Evolutionary conservation across 257 asterid genomes (phyloP).

Genomic region (Solanum paucissectum): DNA sequence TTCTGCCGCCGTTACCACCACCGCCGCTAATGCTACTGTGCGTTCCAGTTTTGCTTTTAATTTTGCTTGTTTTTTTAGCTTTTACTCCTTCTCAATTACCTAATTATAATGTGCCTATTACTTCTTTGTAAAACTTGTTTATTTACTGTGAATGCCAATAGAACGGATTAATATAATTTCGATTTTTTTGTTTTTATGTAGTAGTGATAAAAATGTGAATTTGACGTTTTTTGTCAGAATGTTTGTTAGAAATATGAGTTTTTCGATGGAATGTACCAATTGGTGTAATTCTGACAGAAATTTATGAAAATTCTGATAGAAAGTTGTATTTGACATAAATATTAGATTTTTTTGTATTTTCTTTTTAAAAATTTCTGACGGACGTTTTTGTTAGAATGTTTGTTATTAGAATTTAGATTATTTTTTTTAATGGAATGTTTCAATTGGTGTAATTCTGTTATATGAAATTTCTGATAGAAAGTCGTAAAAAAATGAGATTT

Average conservation of each 20-base stretch:
- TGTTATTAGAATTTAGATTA: too few relatives aligned
- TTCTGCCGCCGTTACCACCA: conserved; percentile 70
- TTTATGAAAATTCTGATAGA: not conserved
- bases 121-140: not conserved
- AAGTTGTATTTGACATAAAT: not conserved
- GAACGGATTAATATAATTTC: not conserved
- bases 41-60: conserved; percentile 50
- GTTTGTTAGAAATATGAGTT: not conserved
- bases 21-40: conserved; percentile 43
- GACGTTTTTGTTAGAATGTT: too few relatives aligned
- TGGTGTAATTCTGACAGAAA: not conserved
- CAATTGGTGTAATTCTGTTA: not conserved
- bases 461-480: not conserved
- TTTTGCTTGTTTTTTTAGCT: conserved; percentile 32
- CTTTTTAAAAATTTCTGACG: not conserved
- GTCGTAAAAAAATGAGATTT: not conserved
- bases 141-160: not conserved
- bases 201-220: not conserved
- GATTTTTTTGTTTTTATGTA: not conserved
- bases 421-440: not conserved
- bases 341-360: too few relatives aligned
- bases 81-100: conserved; percentile 29
- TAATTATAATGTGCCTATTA: not conserved
- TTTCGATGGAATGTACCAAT: not conserved
- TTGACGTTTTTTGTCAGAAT: not conserved